phyloP scores from a whole-genome alignment of 1,284 basidiomycete genomes.

The Moniliophthora roreri region DNA sequence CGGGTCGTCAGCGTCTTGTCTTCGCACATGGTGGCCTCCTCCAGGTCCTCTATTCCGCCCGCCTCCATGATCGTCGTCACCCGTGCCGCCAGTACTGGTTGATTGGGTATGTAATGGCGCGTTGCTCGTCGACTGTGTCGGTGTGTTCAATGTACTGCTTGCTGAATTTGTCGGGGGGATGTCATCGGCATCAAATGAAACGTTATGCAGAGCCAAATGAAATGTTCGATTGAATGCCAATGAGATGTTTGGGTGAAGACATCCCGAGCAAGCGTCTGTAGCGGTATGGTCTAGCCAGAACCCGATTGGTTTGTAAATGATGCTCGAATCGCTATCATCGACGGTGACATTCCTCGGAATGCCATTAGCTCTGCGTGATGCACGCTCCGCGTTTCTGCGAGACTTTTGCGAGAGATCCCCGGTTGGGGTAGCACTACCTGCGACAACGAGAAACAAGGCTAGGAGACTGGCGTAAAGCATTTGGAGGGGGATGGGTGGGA shows the following conservation, averaged over 20 bases:
- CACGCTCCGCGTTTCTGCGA: no score
- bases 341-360: background rate
- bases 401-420: no score
- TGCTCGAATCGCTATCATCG: background rate
- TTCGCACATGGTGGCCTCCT: background rate
- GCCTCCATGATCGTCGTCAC: background rate
- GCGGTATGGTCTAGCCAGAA: background rate
- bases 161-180: no score
- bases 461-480: no score
- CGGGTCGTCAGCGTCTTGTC: slow-evolving; percentile 34
- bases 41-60: background rate
- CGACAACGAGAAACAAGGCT: no score
- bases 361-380: no score
- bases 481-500: no score
- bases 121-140: background rate
- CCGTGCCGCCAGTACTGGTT: background rate
- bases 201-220: slow-evolving; percentile 10
- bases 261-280: slow-evolving; percentile 2
- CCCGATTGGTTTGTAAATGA: background rate
- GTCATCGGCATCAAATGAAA: background rate
- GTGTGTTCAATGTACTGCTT: background rate
- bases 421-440: no score
- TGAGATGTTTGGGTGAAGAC: slow-evolving; percentile 1
- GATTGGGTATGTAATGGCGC: background rate
- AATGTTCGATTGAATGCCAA: slow-evolving; percentile 7